A percentile compares a stretch with the other conserved stretches of the same genome.
phyloP scores from a whole-genome alignment of 169 alveolate genomes.

The Plasmodium fragile region DNA sequence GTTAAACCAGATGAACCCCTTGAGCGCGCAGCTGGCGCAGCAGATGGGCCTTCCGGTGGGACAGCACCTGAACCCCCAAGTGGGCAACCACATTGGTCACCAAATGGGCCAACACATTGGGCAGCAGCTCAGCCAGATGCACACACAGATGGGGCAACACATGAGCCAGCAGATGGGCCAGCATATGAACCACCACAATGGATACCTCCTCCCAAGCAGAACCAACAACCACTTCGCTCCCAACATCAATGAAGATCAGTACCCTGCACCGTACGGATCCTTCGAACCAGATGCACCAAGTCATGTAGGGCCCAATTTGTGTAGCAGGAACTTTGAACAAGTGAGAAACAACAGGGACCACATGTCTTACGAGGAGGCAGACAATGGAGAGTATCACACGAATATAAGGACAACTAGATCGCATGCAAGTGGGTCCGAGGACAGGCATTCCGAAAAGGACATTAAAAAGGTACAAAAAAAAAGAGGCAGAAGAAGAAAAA shows the following conservation, averaged over 20 bases:
- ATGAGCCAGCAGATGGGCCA: conserved; percentile 13
- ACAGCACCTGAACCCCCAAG: conserved; percentile 9
- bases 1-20: conserved; percentile 1
- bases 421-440: conserved; percentile 48
- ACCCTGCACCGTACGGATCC: not conserved
- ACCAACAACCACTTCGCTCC: conserved; percentile 20
- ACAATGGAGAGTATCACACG: conserved; percentile 6
- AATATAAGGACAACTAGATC: conserved; percentile 37
- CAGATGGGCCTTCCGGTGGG: conserved; percentile 2
- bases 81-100: not conserved
- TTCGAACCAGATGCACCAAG: conserved; percentile 25
- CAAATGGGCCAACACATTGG: not conserved
- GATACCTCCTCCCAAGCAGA: conserved; percentile 4
- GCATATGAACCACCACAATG: not conserved
- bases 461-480: conserved; percentile 14
- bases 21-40: conserved; percentile 10
- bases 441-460: conserved; percentile 34
- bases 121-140: not conserved
- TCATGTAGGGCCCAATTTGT: conserved; percentile 11
- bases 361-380: conserved; percentile 25
- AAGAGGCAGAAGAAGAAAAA: conserved; percentile 61
- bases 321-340: conserved; percentile 31
- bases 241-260: conserved; percentile 24
- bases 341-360: conserved; percentile 24
- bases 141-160: conserved; percentile 8